Base-by-base conservation (phyloP, 2,329 filamentous ascomycete species). In the Epichloe gansuensis region DNA sequence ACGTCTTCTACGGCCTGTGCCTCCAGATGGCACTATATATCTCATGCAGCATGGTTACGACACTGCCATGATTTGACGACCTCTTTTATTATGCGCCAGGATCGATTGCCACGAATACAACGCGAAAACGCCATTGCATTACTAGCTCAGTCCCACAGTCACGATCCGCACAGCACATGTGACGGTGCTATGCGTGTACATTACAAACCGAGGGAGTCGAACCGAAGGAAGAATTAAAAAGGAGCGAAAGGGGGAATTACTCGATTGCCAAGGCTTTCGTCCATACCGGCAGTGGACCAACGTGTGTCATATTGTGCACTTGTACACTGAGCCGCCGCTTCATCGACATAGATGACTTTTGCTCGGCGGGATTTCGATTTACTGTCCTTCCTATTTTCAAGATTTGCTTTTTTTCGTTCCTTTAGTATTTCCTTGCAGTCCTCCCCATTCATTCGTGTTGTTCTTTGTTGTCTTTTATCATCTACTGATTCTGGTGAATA, bases 21-120 rank as follows among this genome's bases (percentile, higher is more conserved):
- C 54, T 51, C 52, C 58, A 48, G 57, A 57, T 55, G 61, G 59
- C 54, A 55, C 57, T 55, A 57, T 51, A 58, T 56, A 41, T 61
- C 59, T 62, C 57, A 63, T 63, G 60, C 63, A 63, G 61, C 61
- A 63, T 60, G 60, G 60, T 66, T 56, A 67, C 63, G 67, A 69
- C 55, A 62, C 63, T 61, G 61, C 61, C 63, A 72, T 63, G 67
- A 72, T 58, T 64, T 71, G 62, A 72, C 63, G 68, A 72, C 62
- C 69, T 65, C 66, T 63, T 59, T 65, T 66, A 61, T 57, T 52
- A 58, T 61, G 61, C 61, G 57, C 63, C 52, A 59, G 67, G 65
- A 68, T 63, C 63, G 60, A 62, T 58, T 62, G 63, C 55, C 58
- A 53, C 45, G 50, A 46, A 48, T 46, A 44, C 38, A 48, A 46